Evolutionary conservation across 1,139 yeast species (phyloP).

Genomic region (Suhomyces panamericanus): DNA sequence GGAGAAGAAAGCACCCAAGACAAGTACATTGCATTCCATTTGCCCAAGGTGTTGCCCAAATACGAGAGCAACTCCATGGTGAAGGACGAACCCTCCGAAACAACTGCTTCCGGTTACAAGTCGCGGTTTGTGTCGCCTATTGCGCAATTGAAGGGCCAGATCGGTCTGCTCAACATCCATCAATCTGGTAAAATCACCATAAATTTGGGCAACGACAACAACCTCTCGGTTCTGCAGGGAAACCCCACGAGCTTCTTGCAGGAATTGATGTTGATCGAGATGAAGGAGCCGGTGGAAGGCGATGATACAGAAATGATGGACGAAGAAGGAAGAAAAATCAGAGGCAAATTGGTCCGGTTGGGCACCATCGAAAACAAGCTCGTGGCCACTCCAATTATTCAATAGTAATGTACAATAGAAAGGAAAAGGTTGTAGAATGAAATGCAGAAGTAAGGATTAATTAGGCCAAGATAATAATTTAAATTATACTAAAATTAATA

Average conservation of each 20-base stretch:
- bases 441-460: too few relatives aligned
- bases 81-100: slow-evolving; percentile 14
- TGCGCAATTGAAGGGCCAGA: slow-evolving; percentile 44
- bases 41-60: slow-evolving; percentile 68
- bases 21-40: slow-evolving; percentile 58
- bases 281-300: slow-evolving; percentile 15
- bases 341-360: slow-evolving; percentile 51
- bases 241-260: slow-evolving; percentile 71
- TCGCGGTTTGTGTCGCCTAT: slow-evolving; percentile 4
- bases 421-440: too few relatives aligned
- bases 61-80: slow-evolving; percentile 41
- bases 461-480: too few relatives aligned
- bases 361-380: slow-evolving; percentile 65
- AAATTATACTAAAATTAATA: too few relatives aligned
- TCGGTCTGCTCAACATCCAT: slow-evolving; percentile 75
- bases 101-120: slow-evolving; percentile 5
- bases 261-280: slow-evolving; percentile 64
- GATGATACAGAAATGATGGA: slow-evolving; percentile 33
- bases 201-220: slow-evolving; percentile 64
- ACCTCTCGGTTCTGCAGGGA: slow-evolving; percentile 74
- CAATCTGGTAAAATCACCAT: slow-evolving; percentile 78
- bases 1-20: slow-evolving; percentile 17
- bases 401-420: not conserved
- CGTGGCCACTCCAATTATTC: slow-evolving; percentile 47
- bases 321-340: slow-evolving; percentile 35